A percentile compares a stretch with the other conserved stretches of the same genome.
Evolutionary conservation across 306 rosid species (phyloP).

Genomic region (Gleditsia sinensis): DNA sequence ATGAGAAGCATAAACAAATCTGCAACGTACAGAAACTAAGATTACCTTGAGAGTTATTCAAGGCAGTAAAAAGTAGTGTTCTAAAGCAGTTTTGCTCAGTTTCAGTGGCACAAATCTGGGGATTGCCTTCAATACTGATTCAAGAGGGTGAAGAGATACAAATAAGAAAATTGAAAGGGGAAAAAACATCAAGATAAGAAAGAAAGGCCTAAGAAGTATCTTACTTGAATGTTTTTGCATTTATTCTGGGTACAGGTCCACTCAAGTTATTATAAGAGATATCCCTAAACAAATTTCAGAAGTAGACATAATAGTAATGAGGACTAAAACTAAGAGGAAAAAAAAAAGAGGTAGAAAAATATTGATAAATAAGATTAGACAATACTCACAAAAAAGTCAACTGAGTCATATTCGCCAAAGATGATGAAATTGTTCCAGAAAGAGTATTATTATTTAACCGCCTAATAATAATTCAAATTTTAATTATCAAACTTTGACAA

Average conservation of each 20-base stretch:
- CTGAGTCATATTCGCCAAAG: conserved; percentile 75
- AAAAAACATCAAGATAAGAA: neutral
- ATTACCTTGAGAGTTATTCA: conserved; percentile 70
- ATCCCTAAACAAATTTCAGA: conserved; percentile 59
- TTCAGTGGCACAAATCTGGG: conserved; percentile 69
- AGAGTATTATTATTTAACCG: conserved; percentile 81
- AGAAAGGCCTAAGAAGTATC: conserved; percentile 27
- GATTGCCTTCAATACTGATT: conserved; percentile 78
- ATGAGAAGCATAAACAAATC: neutral
- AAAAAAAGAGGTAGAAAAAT: neutral
- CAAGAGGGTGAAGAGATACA: conserved; percentile 35
- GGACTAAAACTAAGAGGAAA: neutral
- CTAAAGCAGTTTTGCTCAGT: conserved; percentile 60
- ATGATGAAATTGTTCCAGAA: conserved; percentile 74
- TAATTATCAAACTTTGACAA: conserved; percentile 25
- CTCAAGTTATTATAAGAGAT: conserved; percentile 82
- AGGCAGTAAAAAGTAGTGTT: conserved; percentile 46
- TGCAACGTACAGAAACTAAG: conserved; percentile 33
- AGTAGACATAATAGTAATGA: conserved; percentile 13
- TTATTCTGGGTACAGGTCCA: conserved; percentile 73
- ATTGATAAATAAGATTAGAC: neutral
- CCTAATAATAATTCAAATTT: conserved; percentile 59
- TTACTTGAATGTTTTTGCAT: conserved; percentile 84
- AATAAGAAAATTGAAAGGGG: neutral
- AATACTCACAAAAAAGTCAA: conserved; percentile 76